These are phyloP conservation scores for Jatropha curcas DNA, from an alignment of 345 rosid species.

Conservation along the genomic window DNA sequence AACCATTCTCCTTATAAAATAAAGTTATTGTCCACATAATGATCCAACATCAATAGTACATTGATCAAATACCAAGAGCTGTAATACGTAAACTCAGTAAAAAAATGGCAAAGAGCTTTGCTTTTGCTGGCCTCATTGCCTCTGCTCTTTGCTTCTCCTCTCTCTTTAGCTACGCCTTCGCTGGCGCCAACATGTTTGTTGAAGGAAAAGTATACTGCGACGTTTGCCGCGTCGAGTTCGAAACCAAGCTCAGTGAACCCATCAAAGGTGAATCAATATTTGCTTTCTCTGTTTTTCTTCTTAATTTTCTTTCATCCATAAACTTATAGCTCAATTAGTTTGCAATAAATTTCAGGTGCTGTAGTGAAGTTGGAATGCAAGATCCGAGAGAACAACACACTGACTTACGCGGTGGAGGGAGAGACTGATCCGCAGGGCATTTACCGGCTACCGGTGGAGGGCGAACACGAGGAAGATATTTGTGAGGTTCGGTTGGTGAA, in stretches of 20 bases:
- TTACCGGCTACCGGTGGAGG: constrained; percentile 17
- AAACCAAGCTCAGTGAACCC: constrained; percentile 13
- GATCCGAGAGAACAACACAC: not conserved
- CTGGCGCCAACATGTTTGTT: not conserved
- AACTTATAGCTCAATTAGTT: no score
- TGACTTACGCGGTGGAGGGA: constrained; percentile 14
- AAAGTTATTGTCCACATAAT: not conserved
- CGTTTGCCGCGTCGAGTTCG: constrained; percentile 29
- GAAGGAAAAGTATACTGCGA: constrained; percentile 32
- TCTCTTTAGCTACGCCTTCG: constrained; percentile 5
- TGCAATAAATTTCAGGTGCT: constrained; percentile 4
- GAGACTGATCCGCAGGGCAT: not conserved
- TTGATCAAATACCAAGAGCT: constrained; percentile 1
- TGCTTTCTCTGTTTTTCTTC: no score
- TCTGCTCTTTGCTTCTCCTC: constrained; percentile 20
- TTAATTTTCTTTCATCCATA: no score
- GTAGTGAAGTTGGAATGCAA: constrained; percentile 21
- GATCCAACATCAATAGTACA: constrained; percentile 1
- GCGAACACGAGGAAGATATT: constrained; percentile 26
- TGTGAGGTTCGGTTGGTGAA: constrained; percentile 22
- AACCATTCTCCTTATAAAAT: not conserved
- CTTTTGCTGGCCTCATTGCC: constrained; percentile 9
- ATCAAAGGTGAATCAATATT: constrained; percentile 4
- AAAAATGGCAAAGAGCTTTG: constrained; percentile 22
- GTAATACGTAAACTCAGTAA: not conserved